Base-by-base conservation (phyloP, 441 rosid species). In the Populus hybrid region DNA sequence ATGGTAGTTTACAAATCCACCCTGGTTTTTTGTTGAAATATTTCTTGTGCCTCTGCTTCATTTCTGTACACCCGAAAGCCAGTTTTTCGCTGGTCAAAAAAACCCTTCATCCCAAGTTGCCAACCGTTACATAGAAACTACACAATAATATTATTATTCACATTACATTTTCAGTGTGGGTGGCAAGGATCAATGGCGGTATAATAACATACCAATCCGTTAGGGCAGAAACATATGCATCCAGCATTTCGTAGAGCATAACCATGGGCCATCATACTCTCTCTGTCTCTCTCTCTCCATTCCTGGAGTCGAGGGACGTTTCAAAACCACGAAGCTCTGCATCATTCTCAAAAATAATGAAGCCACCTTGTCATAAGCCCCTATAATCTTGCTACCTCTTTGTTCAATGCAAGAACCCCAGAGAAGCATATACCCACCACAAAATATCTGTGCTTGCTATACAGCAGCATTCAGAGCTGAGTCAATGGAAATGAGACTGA, bases 391-490 rank as follows among this genome's bases (percentile, higher is more conserved):
- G 7, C 14, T 32, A 28, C 3, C 36, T 14, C 61, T 23, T 40
- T 30, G 14, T 6, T 69, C 14, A 61, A 32, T 32, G 7, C 76
- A 32, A 24, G 32, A 28, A 6, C 69, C 72, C 77, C 26, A n/a
- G 46, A 12, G 38, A 82, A 19, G 67, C 67, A 70, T 69, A 16
- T 32, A 38, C 9, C 67, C 38, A 77, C 71, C 38, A 19, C 32
- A 6, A 36, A 16, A 24, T 38, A 21, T 26, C 28, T 26, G 61
- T 34, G 71, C 19, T 35, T 46, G 72, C 75, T 78, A 67, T 80
- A 76, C 80, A 75, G 67, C n/a, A 40, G 36, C 36, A 28, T 24
- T 66, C 57, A 38, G 74, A 26, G 68, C n/a, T 21, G 69, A 57
- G 69, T 71, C 24, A 38, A 12, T 4, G 57, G 57, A 21, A 61